Evolutionary conservation across 83 land plant genomes (phyloP).

Genomic region (Diphasiastrum complanatum): DNA sequence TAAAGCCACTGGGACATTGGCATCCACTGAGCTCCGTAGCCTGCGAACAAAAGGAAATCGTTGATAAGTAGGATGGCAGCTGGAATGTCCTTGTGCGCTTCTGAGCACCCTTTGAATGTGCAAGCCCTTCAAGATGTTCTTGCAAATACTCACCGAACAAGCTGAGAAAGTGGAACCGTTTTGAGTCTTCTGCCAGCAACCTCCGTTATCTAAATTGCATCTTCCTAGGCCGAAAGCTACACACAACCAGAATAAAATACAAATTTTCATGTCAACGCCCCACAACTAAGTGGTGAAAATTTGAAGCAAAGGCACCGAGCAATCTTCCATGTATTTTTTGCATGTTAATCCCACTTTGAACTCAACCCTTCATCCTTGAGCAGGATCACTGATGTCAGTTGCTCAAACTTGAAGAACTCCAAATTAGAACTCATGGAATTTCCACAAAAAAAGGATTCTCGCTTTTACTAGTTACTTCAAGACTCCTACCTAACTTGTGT

Average conservation of each 20-base stretch:
- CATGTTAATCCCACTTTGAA: too few relatives aligned
- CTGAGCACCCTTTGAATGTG: not conserved
- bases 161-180: slow-evolving; percentile 36
- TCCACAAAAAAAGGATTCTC: too few relatives aligned
- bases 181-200: slow-evolving; percentile 48
- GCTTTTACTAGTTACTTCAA: too few relatives aligned
- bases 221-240: slow-evolving; percentile 41
- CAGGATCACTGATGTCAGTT: too few relatives aligned
- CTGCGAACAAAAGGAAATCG: slow-evolving; percentile 10
- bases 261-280: not conserved
- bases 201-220: slow-evolving; percentile 41
- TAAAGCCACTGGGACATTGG: slow-evolving; percentile 47
- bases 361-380: too few relatives aligned
- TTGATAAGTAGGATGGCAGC: not conserved
- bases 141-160: slow-evolving; percentile 27
- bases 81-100: not conserved
- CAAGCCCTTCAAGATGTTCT: not conserved
- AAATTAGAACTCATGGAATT: too few relatives aligned
- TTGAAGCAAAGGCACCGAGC: too few relatives aligned
- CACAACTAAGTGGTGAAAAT: too few relatives aligned
- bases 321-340: too few relatives aligned
- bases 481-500: too few relatives aligned
- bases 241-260: too few relatives aligned
- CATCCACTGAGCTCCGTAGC: slow-evolving; percentile 37
- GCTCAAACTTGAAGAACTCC: too few relatives aligned